Percentiles rank a stretch among this genome's conserved stretches.
These are phyloP conservation scores for Chytridium lagenaria DNA, from an alignment of 371 early-diverging fungal species.

Conservation along the genomic window DNA sequence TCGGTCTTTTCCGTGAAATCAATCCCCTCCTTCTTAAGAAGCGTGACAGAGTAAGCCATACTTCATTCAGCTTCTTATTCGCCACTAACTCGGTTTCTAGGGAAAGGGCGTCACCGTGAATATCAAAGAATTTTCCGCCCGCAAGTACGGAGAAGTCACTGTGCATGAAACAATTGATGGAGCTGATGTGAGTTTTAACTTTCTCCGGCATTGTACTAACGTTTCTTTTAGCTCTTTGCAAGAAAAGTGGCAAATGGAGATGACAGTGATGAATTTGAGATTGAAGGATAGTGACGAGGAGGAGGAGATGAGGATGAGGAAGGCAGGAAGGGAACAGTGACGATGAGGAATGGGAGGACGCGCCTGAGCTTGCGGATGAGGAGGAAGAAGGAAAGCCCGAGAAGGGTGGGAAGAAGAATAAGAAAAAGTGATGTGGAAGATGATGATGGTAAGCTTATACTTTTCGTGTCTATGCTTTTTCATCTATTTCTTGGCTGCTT, in stretches of 20 bases:
- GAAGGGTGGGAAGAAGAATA: too few species aligned
- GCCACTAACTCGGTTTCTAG: slow-evolving; percentile 17
- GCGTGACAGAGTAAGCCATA: slow-evolving; percentile 74
- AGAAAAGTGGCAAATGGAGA: slow-evolving; percentile 5
- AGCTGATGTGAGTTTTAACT: slow-evolving; percentile 64
- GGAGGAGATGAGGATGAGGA: slow-evolving; percentile 27
- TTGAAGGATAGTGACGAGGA: slow-evolving; percentile 32
- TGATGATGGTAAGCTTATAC: too few species aligned
- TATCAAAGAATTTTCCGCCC: slow-evolving; percentile 68
- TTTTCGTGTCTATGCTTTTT: too few species aligned
- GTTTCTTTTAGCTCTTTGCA: not conserved
- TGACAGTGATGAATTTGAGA: too few species aligned
- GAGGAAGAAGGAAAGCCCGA: too few species aligned
- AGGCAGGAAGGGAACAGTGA: too few species aligned
- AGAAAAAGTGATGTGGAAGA: too few species aligned
- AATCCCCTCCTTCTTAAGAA: slow-evolving; percentile 90
- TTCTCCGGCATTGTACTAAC: not conserved
- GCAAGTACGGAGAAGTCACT: slow-evolving; percentile 74
- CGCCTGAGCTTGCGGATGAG: too few species aligned
- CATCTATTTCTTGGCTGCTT: too few species aligned
- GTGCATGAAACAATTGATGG: slow-evolving; percentile 78
- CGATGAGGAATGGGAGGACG: too few species aligned
- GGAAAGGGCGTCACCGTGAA: slow-evolving; percentile 81
- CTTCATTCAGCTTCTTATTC: not conserved
- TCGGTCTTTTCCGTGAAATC: slow-evolving; percentile 88